Evolutionary conservation across 2,329 filamentous ascomycete genomes (phyloP).

Genomic region (Cladophialophora bantiana): DNA sequence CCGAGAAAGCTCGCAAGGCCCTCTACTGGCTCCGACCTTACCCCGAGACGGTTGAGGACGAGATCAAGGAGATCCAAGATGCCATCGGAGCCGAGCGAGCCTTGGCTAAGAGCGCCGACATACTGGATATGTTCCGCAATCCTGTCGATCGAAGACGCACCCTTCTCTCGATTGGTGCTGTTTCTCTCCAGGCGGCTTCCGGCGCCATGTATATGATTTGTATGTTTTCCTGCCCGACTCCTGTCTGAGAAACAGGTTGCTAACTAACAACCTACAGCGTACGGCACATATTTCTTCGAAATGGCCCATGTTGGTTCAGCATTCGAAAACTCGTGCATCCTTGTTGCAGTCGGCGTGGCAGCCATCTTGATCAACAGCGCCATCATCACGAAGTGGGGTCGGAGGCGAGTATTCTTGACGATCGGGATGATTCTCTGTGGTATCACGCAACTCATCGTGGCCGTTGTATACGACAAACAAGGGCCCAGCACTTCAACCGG

Average conservation of each 20-base stretch:
- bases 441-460: conserved; percentile 62
- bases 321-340: conserved; percentile 65
- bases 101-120: conserved; percentile 46
- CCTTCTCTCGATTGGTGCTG: conserved; percentile 55
- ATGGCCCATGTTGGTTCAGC: conserved; percentile 64
- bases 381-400: conserved; percentile 61
- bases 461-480: conserved; percentile 58
- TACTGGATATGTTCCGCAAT: conserved; percentile 60
- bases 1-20: conserved; percentile 46
- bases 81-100: conserved; percentile 48
- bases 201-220: conserved; percentile 66
- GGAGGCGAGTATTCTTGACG: conserved; percentile 61
- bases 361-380: conserved; percentile 62
- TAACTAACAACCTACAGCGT: conserved; percentile 48
- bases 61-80: conserved; percentile 47
- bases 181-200: conserved; percentile 61
- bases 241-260: neutral
- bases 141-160: conserved; percentile 62
- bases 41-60: conserved; percentile 43
- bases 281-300: conserved; percentile 66
- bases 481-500: conserved; percentile 46
- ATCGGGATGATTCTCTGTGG: conserved; percentile 61
- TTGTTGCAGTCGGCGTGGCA: conserved; percentile 62
- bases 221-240: conserved; percentile 38
- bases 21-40: conserved; percentile 49